Evolutionary conservation across 202 grass and related monocot genomes (phyloP).

Genomic region (Carex arenaria): DNA sequence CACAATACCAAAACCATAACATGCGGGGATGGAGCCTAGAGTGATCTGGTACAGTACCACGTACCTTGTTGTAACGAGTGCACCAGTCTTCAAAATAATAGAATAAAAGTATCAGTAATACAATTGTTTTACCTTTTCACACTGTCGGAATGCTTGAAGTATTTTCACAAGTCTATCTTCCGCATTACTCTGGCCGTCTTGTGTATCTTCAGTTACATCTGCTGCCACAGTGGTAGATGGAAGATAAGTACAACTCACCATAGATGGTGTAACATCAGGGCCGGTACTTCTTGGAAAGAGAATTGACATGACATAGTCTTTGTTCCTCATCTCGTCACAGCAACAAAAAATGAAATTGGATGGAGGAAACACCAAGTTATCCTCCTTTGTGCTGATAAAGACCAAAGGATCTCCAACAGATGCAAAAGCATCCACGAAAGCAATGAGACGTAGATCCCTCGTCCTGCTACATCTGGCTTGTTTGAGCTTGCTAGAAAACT

Average conservation of each 20-base stretch:
- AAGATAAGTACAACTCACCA: background rate
- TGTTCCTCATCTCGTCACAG: constrained; percentile 32
- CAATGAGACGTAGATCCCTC: background rate
- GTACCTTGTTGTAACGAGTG: background rate
- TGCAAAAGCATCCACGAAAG: constrained; percentile 31
- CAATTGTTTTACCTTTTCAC: constrained; percentile 8
- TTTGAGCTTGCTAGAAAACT: constrained; percentile 40
- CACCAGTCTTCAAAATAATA: background rate
- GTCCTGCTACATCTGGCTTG: background rate
- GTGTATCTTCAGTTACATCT: background rate
- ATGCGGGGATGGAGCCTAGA: background rate
- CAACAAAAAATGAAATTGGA: constrained; percentile 35
- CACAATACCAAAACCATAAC: background rate
- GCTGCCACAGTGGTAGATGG: background rate
- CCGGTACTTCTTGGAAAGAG: constrained; percentile 28
- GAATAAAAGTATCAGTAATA: background rate
- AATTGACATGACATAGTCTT: constrained; percentile 23
- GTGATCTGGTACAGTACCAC: background rate
- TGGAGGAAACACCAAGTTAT: background rate
- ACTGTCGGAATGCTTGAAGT: background rate
- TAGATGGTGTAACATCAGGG: background rate
- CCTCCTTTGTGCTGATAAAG: background rate
- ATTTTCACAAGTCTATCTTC: background rate
- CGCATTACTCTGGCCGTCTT: background rate
- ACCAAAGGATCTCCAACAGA: background rate